These are phyloP conservation scores for Escovopsis sp. DNA, from an alignment of 2,329 filamentous ascomycete genomes.

Conservation along the genomic window DNA sequence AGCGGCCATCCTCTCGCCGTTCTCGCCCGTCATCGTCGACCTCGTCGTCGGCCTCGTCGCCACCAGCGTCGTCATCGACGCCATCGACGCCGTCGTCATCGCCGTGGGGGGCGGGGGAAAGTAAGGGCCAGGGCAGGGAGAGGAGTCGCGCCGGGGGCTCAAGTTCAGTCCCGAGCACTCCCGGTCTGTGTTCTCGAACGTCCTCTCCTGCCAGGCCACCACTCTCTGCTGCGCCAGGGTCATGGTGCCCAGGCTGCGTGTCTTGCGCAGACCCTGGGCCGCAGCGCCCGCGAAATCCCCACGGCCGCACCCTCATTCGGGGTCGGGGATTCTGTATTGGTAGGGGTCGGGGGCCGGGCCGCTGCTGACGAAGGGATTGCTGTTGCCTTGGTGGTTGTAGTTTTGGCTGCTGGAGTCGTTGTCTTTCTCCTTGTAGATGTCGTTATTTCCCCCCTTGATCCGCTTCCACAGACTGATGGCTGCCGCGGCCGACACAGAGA, in stretches of 20 bases:
- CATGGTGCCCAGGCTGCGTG: constrained; percentile 22
- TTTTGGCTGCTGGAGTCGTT: too few species aligned
- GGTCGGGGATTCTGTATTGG: constrained; percentile 25
- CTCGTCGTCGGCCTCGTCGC: too few species aligned
- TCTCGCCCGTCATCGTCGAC: too few species aligned
- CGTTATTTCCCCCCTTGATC: constrained; percentile 29
- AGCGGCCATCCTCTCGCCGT: constrained; percentile 10
- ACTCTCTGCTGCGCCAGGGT: constrained; percentile 15
- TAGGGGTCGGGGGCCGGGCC: too few species aligned
- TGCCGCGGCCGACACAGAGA: constrained; percentile 45
- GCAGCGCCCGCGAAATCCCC: constrained; percentile 14
- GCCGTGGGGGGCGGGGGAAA: constrained; percentile 23
- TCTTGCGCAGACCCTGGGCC: constrained; percentile 10
- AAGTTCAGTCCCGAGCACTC: constrained; percentile 17
- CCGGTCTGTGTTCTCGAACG: constrained; percentile 12
- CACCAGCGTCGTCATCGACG: too few species aligned
- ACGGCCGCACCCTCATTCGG: constrained; percentile 36
- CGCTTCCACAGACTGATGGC: constrained; percentile 47
- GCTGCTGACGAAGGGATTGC: constrained; percentile 1
- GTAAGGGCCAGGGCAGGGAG: constrained; percentile 13
- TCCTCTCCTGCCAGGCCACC: constrained; percentile 10
- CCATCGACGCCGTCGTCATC: constrained; percentile 12
- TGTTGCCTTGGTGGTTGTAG: too few species aligned
- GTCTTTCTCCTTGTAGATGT: too few species aligned
- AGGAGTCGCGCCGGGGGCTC: constrained; percentile 2